Conservation (phyloP, 2,329 filamentous ascomycete genomes). For the Ophiostoma ulmi region DNA sequence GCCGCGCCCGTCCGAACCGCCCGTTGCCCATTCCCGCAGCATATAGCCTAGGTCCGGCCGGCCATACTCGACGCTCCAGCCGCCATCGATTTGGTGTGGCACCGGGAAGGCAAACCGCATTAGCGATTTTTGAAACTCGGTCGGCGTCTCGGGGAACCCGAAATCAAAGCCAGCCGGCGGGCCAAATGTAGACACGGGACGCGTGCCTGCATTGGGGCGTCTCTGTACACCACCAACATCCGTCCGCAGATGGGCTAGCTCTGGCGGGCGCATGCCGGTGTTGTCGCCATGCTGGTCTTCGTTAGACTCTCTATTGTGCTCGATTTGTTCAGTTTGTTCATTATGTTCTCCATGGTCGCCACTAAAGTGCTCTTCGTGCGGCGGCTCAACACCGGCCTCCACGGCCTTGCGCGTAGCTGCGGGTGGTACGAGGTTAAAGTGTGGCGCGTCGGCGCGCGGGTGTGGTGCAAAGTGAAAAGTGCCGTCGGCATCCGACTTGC, state of each 20-base stretch:
- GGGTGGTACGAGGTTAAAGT: conserved; percentile 54
- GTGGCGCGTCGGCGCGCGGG: conserved; percentile 45
- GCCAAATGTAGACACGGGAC: conserved; percentile 54
- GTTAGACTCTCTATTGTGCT: conserved; percentile 17
- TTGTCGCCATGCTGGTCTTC: conserved; percentile 20
- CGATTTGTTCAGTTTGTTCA: conserved; percentile 14
- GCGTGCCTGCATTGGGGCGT: conserved; percentile 23
- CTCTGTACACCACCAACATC: conserved; percentile 35
- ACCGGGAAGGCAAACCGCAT: conserved; percentile 85
- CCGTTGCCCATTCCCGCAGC: conserved; percentile 73
- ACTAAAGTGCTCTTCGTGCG: neutral
- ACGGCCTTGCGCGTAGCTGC: conserved; percentile 21
- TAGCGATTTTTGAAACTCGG: conserved; percentile 79
- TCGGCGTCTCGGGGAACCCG: conserved; percentile 78
- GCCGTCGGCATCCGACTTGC: conserved; percentile 29
- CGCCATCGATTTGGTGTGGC: conserved; percentile 63
- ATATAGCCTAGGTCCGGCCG: conserved; percentile 83
- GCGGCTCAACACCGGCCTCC: conserved; percentile 17
- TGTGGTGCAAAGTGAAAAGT: conserved; percentile 57
- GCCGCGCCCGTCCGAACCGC: conserved; percentile 59
- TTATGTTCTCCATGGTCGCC: neutral
- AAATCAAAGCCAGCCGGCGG: conserved; percentile 65
- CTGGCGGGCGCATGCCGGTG: conserved; percentile 40
- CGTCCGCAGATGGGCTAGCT: conserved; percentile 54
- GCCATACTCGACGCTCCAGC: conserved; percentile 90